These are phyloP conservation scores for Xerocomellus chrysenteron DNA, from an alignment of 768 basidiomycete species.

Conservation along the genomic window DNA sequence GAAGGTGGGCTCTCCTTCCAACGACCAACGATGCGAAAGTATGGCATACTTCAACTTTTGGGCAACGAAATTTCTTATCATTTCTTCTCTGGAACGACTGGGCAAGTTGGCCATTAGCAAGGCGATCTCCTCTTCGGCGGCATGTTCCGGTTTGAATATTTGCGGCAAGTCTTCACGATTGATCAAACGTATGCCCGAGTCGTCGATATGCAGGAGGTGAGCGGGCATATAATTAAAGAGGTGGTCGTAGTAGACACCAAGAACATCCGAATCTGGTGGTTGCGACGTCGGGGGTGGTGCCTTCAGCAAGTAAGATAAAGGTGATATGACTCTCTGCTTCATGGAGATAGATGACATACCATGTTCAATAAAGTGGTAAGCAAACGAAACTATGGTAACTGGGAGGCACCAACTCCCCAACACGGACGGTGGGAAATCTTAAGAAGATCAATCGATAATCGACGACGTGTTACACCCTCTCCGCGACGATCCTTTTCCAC, in stretches of 20 bases:
- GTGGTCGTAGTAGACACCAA: slow-evolving; percentile 11
- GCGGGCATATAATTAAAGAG: slow-evolving; percentile 18
- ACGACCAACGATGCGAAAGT: slow-evolving; percentile 16
- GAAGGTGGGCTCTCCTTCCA: slow-evolving; percentile 14
- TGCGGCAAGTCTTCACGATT: slow-evolving; percentile 14
- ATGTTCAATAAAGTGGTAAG: background rate
- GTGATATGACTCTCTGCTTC: background rate
- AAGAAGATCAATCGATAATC: background rate
- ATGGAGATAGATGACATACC: background rate
- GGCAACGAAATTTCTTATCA: slow-evolving; percentile 2
- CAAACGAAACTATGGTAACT: background rate
- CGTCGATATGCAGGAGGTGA: slow-evolving; percentile 14
- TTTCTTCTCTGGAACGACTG: slow-evolving; percentile 6
- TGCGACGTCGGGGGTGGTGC: background rate
- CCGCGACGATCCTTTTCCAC: background rate
- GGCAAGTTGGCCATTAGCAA: background rate
- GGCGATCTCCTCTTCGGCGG: slow-evolving; percentile 7
- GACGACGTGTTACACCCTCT: background rate
- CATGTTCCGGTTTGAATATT: slow-evolving; percentile 10
- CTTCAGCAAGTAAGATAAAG: background rate
- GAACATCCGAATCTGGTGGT: background rate
- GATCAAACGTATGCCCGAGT: slow-evolving; percentile 6
- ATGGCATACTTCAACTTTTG: slow-evolving; percentile 14
- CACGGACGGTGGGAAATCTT: background rate
- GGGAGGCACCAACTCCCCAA: background rate